phyloP scores from a whole-genome alignment of 116 monocot genomes.

The Zostera marina region DNA sequence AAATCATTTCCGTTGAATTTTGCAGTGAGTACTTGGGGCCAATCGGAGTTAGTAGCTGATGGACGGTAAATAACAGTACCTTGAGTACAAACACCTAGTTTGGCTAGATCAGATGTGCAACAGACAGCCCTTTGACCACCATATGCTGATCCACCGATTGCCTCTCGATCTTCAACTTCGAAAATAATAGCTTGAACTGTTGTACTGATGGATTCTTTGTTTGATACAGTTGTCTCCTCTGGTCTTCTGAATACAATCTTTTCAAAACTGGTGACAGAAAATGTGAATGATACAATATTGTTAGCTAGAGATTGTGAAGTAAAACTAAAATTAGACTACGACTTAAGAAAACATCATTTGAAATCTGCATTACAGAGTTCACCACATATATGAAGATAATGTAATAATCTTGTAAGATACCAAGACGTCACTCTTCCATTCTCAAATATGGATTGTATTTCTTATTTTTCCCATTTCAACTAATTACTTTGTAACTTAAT shows the following conservation, averaged over 20 bases:
- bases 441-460: too few relatives aligned
- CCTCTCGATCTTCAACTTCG: constrained; percentile 66
- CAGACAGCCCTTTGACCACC: constrained; percentile 84
- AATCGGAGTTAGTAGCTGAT: constrained; percentile 37
- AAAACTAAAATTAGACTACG: too few relatives aligned
- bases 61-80: constrained; percentile 57
- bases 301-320: background rate
- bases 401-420: too few relatives aligned
- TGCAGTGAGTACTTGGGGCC: constrained; percentile 52
- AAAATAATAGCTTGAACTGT: constrained; percentile 74
- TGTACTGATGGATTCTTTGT: constrained; percentile 18
- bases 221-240: constrained; percentile 21
- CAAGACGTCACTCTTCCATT: too few relatives aligned
- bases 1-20: constrained; percentile 43
- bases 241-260: constrained; percentile 54
- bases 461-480: too few relatives aligned
- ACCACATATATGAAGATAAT: too few relatives aligned
- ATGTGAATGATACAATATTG: background rate
- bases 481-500: too few relatives aligned
- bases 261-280: constrained; percentile 23
- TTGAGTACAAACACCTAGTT: constrained; percentile 57
- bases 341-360: too few relatives aligned
- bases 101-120: constrained; percentile 85
- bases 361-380: too few relatives aligned
- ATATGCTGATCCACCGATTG: constrained; percentile 81